Evolutionary conservation across 257 asterid species (phyloP), one percentile per base, ranked within the genome.

Genomic region (Forsythia suspensa): DNA sequence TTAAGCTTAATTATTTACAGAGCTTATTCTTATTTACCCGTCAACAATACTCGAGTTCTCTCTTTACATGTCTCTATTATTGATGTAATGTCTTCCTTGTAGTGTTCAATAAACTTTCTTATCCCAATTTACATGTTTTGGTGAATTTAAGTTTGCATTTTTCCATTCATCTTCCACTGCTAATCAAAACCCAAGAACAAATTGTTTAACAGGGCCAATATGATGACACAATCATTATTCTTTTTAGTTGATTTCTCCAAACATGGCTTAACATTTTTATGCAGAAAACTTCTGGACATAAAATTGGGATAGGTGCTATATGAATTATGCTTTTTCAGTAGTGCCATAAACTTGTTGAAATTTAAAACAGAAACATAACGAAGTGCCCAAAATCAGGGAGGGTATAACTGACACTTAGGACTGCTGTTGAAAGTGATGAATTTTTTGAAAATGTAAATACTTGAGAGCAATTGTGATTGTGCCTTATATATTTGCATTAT

Each of bases 1-100:
- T 75, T 80, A 82, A 48, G 69, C 2, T 57, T 69, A 51, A 73
- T 59, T 36, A 41, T 63, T 79, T 59, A 18, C 65, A 34, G 44
- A 18, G 6, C 41, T 11, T 71, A 65, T 84, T 76, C 70, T 18
- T 73, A 13, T 69, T 29, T 55, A 21, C 16, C 39, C 39, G 4
- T 51, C 40, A 24, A n/a, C 69, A 79, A 2, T 52, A 55, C 63
- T 51, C 38, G 16, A 40, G 52, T 67, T 52, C 61, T 34, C 67
- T 71, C 29, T 76, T 41, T 13, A 21, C 41, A 16, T 70, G 43
- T 41, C 68, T 67, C 20, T 24, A 48, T 80, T 42, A 41, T 77
- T 74, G 65, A 73, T 73, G 59, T 51, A 48, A 24, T 34, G 73
- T 68, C 70, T 57, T 38, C 73, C 24, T 15, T 13, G 73, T 68